Evolutionary conservation across 179 eudicot species (phyloP), one percentile per base, ranked within the genome.

Genomic region (Silene coronaria): DNA sequence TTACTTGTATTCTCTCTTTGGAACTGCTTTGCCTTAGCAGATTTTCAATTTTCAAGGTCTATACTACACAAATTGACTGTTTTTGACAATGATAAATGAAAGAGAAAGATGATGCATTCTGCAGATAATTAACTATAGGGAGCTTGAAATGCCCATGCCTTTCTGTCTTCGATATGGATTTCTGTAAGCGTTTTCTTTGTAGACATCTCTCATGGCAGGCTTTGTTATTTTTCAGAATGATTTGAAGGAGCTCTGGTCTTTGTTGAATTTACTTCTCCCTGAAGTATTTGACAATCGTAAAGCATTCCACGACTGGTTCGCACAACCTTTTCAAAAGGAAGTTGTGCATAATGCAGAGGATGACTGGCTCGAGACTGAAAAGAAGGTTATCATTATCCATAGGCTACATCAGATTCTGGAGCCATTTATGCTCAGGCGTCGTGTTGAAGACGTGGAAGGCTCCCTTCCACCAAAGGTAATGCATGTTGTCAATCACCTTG

Each of bases 381-480:
- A 96, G 79, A 96, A 96, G 81, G 97, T 96, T 72, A 96, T 96
- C 76, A 85, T 96, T 79, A 96, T 96, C 83, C 99, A 96, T 82
- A 83, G 99, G 51, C 97, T 96, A 75, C 99, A 96, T 83, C 99
- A 96, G 79, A 96, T 96, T 71, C 79, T 96, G 80, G 99, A 96
- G 87, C 99, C 99, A 69, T 96, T 96, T 75, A 96, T 96, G 99
- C 99, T 96, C 67, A 86, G 99, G 64, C 99, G 99, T 59, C 99
- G 99, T 79, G 97, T 96, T 78, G 99, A 92, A 86, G 99, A 96
- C 78, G 99, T 96, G 65, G 99, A 96, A 87, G 99, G 99, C 61
- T 92, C 97, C 72, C 97, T 96, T 84, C 99, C 99, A 34, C 96
- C 99, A 2, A 96, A 96, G 99, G 99, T 96, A 85, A 76, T 45